Base-by-base conservation (phyloP, 192 early-diverging fungal genomes). In the Neocallimastix lanati region DNA sequence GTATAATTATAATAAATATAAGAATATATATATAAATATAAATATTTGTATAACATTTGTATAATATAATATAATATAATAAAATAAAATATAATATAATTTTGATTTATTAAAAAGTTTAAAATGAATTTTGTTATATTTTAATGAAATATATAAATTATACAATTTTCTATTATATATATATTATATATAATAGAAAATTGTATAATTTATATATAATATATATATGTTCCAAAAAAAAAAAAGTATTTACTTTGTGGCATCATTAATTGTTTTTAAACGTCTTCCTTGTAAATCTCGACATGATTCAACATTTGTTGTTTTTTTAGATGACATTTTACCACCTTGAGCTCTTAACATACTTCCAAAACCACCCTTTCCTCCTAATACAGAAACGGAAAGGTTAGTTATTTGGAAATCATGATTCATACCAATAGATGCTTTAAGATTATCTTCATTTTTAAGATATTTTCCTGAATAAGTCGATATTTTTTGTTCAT, bases 331-430 rank as follows among this genome's bases (percentile, higher is more conserved):
- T 33, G 91, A 87, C 93, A 94, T 96, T 37, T 91, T 89, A 76
- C 91, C 95, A 80, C 96, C 96, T 82, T 96, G 95, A 0, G 95
- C 93, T 81, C 96, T 90, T 81, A 99, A 85, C 87, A 94, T 94
- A 80, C 91, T 92, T 21, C 98, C 98, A 83, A 99, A 99, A 27
- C 98, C 98, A 50, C 98, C 98, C 79, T 97, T 97, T n/a, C 96
- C 96, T 29, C 96, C 96, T 7, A 83, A 50, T 21, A 50, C 18
- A 3, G 40, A 50, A 2, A 50, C 6, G 2, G 40, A 50, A 21
- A 50, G 40, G 13, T 50, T 50, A 21, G 40, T 21, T 1, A 50
- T 50, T 50, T 50, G 40, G 18, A 50, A 50, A 50, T 50, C 40
- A 50, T 50, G 40, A 50, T 50, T 16, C 21, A 21, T 2, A 21